Conservation (phyloP, 345 rosid genomes). For the Aurinia saxatilis region DNA sequence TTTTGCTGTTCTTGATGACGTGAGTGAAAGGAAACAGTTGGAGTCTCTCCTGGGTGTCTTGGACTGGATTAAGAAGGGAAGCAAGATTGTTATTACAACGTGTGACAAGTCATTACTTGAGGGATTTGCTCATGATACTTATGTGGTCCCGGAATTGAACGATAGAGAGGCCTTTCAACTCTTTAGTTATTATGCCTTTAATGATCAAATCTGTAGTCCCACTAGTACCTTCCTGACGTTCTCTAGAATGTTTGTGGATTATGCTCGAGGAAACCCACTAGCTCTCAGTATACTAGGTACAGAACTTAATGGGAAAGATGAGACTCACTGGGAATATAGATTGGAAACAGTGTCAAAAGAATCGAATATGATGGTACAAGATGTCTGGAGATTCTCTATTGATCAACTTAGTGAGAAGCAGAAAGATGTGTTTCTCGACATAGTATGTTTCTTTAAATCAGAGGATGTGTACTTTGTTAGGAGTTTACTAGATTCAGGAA, state of each 20-base stretch:
- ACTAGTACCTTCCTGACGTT: too few relatives aligned
- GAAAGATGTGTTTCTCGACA: slow-evolving; percentile 27
- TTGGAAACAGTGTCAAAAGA: background rate
- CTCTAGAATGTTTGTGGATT: slow-evolving; percentile 8
- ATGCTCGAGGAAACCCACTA: slow-evolving; percentile 29
- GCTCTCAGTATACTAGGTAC: slow-evolving; percentile 29
- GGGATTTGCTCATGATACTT: background rate
- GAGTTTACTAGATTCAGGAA: slow-evolving; percentile 1
- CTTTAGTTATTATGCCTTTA: too few relatives aligned
- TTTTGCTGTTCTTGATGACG: slow-evolving; percentile 18
- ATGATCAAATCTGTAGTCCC: too few relatives aligned
- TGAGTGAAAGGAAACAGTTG: background rate
- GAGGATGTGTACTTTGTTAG: background rate
- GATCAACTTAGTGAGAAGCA: slow-evolving; percentile 14
- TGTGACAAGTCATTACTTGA: slow-evolving; percentile 14
- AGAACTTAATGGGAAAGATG: background rate
- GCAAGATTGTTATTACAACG: slow-evolving; percentile 17
- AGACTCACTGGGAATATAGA: slow-evolving; percentile 9
- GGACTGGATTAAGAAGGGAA: slow-evolving; percentile 17
- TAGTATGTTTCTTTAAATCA: slow-evolving; percentile 32
- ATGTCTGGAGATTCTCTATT: slow-evolving; percentile 21
- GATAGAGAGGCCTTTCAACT: too few relatives aligned
- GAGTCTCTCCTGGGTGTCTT: background rate
- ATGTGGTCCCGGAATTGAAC: slow-evolving; percentile 13
- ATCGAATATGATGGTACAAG: background rate